Conservation (phyloP, 768 basidiomycete genomes). For the Lepiota venenata region DNA sequence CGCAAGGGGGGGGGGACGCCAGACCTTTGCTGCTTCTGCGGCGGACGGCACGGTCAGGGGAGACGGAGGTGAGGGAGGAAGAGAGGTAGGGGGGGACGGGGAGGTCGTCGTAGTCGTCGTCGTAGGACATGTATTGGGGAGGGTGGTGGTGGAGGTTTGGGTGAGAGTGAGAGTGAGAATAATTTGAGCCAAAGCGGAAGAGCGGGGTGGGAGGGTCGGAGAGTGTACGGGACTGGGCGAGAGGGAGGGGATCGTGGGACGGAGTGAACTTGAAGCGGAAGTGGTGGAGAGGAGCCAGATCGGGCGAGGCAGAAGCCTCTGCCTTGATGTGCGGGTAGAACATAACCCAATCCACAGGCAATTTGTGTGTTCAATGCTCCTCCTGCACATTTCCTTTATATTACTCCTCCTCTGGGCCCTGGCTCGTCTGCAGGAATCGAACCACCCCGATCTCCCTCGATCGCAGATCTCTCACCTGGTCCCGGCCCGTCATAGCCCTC, state of each 20-base stretch:
- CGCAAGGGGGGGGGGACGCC: constrained; percentile 10
- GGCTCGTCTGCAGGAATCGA: background rate
- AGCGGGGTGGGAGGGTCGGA: constrained; percentile 28
- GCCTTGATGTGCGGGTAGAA: constrained; percentile 34
- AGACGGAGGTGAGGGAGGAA: constrained; percentile 42
- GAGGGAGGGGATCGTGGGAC: constrained; percentile 28
- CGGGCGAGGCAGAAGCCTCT: constrained; percentile 40
- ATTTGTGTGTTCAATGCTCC: too few relatives aligned
- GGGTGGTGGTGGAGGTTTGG: constrained; percentile 16
- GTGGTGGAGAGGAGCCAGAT: constrained; percentile 35
- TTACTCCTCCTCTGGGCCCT: background rate
- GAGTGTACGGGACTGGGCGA: constrained; percentile 31
- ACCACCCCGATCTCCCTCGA: too few relatives aligned
- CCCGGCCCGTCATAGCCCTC: too few relatives aligned
- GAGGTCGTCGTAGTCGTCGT: constrained; percentile 61
- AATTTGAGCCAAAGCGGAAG: constrained; percentile 30
- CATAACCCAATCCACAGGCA: background rate
- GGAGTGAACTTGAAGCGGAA: constrained; percentile 35
- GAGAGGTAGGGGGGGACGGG: background rate
- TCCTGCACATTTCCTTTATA: constrained; percentile 7
- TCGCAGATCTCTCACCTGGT: too few relatives aligned
- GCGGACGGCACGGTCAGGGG: constrained; percentile 50
- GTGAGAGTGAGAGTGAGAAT: constrained; percentile 18
- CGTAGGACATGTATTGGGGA: constrained; percentile 35
- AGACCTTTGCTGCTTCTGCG: constrained; percentile 76